phyloP scores from a whole-genome alignment of 495 filamentous ascomycete genomes.

The Parathielavia appendiculata region DNA sequence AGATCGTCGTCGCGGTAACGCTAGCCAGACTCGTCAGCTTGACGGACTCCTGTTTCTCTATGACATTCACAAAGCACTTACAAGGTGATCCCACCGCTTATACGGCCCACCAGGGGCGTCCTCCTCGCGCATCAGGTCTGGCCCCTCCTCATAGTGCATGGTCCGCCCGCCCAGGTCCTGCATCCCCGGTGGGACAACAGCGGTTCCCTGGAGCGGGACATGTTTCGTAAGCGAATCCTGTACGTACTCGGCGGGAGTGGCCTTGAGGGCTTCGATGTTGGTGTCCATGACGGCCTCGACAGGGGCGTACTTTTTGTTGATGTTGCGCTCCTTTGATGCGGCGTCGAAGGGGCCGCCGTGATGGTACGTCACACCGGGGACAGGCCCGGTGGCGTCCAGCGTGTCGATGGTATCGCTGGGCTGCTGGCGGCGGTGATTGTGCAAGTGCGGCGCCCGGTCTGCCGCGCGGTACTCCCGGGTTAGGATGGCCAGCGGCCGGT shows the following conservation, averaged over 20 bases:
- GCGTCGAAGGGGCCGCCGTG: slow-evolving; percentile 94
- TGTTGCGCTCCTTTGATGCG: slow-evolving; percentile 65
- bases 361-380: slow-evolving; percentile 61
- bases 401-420: slow-evolving; percentile 76
- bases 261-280: slow-evolving; percentile 73
- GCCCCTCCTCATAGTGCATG: slow-evolving; percentile 80
- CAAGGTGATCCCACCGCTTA: slow-evolving; percentile 60
- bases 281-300: slow-evolving; percentile 69
- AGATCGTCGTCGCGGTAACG: slow-evolving; percentile 64
- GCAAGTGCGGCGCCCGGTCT: slow-evolving; percentile 55
- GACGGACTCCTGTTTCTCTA: too few relatives aligned
- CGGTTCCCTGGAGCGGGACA: slow-evolving; percentile 79
- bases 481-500: slow-evolving; percentile 58
- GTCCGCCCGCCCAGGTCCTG: slow-evolving; percentile 59
- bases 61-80: slow-evolving; percentile 39
- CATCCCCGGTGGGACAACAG: slow-evolving; percentile 66
- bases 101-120: slow-evolving; percentile 57
- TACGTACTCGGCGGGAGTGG: slow-evolving; percentile 77
- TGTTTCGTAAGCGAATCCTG: slow-evolving; percentile 68
- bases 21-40: slow-evolving; percentile 38
- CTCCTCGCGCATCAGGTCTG: slow-evolving; percentile 71
- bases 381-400: slow-evolving; percentile 56
- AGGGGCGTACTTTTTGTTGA: slow-evolving; percentile 56
- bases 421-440: slow-evolving; percentile 49
- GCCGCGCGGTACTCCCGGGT: slow-evolving; percentile 55